Conservation (phyloP, 805 yeast species). For the Saturnispora sekii region DNA sequence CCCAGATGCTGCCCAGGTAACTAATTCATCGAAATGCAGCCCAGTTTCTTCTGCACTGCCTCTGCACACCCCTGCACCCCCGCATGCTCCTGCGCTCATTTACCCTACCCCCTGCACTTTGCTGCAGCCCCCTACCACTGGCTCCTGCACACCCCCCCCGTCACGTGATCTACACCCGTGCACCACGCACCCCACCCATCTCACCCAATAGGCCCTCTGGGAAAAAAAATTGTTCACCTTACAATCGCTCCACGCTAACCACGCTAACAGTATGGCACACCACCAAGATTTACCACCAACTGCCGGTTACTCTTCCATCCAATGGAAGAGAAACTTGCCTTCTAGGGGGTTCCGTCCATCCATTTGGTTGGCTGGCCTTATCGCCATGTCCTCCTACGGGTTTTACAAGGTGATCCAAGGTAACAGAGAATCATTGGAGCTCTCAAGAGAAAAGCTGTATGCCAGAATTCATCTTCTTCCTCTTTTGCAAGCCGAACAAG, state of each 20-base stretch:
- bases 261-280: slow-evolving; percentile 18
- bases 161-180: background rate
- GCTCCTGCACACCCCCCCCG: no score
- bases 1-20: no score
- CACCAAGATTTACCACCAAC: slow-evolving; percentile 78
- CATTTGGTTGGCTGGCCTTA: slow-evolving; percentile 55
- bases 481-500: slow-evolving; percentile 70
- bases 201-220: no score
- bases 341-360: slow-evolving; percentile 77
- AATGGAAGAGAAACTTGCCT: slow-evolving; percentile 84
- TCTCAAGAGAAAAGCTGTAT: slow-evolving; percentile 69
- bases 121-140: no score
- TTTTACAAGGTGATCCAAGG: slow-evolving; percentile 58
- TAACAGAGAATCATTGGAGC: slow-evolving; percentile 66
- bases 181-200: background rate
- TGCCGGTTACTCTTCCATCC: slow-evolving; percentile 78
- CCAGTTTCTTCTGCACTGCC: no score
- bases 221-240: no score
- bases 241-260: no score
- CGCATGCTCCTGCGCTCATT: no score
- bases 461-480: slow-evolving; percentile 66
- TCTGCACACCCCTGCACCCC: no score
- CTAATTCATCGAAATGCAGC: no score
- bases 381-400: slow-evolving; percentile 60
- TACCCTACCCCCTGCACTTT: no score